These are phyloP conservation scores for Kuraishia molischiana DNA, from an alignment of 805 yeast species.

Conservation along the genomic window DNA sequence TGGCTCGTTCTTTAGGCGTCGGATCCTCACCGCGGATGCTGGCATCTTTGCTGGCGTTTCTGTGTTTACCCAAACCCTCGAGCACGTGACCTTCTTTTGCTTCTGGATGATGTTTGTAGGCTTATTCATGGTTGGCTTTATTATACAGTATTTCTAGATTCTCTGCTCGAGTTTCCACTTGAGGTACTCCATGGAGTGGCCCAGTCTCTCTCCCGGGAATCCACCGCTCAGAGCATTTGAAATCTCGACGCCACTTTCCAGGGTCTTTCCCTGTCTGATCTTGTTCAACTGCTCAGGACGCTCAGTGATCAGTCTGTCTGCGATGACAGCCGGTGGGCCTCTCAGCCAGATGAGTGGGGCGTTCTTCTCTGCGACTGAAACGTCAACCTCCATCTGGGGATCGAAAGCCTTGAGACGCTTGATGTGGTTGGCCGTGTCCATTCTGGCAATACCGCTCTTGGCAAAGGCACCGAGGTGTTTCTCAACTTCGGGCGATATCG, in stretches of 20 bases:
- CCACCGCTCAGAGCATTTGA: background rate
- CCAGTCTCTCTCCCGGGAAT: constrained; percentile 25
- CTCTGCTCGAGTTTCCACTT: constrained; percentile 41
- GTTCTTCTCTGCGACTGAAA: background rate
- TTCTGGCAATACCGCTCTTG: constrained; percentile 17
- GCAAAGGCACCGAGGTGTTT: constrained; percentile 23
- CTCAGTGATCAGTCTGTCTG: constrained; percentile 24
- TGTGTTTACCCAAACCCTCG: too few species aligned
- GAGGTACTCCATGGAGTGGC: constrained; percentile 68
- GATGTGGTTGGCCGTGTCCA: constrained; percentile 23
- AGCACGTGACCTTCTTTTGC: too few species aligned
- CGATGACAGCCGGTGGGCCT: constrained; percentile 48
- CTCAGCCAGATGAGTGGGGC: constrained; percentile 53
- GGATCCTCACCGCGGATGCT: too few species aligned
- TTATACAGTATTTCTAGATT: too few species aligned
- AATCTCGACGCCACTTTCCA: background rate
- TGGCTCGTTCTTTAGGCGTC: background rate
- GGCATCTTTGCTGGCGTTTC: too few species aligned
- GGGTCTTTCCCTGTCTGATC: background rate
- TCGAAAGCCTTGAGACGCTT: constrained; percentile 8
- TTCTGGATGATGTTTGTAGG: too few species aligned
- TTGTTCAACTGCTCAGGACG: constrained; percentile 3
- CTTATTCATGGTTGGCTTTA: too few species aligned
- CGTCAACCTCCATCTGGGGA: background rate
- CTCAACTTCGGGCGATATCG: constrained; percentile 24